Evolutionary conservation across 306 rosid species (phyloP).

Genomic region (Erythrophleum fordii): DNA sequence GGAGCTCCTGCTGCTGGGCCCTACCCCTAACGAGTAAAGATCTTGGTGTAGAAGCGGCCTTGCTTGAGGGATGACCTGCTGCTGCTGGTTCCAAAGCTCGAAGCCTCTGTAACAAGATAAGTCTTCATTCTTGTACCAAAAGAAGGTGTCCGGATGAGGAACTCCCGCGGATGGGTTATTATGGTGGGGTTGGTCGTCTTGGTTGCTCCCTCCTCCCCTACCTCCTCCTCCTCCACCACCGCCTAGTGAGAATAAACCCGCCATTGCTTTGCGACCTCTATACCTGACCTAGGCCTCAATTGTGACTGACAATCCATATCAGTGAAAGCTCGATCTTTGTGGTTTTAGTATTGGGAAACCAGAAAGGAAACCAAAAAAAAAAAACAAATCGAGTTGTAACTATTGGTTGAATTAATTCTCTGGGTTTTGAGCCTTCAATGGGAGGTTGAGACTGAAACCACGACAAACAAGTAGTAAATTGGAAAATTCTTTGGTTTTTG

Average conservation of each 20-base stretch:
- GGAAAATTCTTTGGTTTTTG: conserved; percentile 21
- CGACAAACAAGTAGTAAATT: conserved; percentile 1
- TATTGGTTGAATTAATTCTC: conserved; percentile 37
- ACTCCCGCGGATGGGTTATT: conserved; percentile 45
- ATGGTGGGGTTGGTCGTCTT: conserved; percentile 33
- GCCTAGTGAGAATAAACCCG: conserved; percentile 90
- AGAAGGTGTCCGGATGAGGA: conserved; percentile 55
- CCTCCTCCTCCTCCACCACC: conserved; percentile 47
- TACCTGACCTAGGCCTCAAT: conserved; percentile 50
- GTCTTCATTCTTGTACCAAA: conserved; percentile 68
- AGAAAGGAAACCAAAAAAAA: conserved; percentile 3
- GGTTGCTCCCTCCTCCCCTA: conserved; percentile 38
- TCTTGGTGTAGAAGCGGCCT: conserved; percentile 61
- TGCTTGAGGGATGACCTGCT: conserved; percentile 45
- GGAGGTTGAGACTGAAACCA: background rate
- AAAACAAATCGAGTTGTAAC: background rate
- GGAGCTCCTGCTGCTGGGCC: conserved; percentile 57
- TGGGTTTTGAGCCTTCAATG: conserved; percentile 26
- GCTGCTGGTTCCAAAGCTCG: conserved; percentile 79
- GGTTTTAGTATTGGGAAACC: background rate
- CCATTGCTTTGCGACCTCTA: conserved; percentile 55
- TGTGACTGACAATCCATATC: conserved; percentile 81
- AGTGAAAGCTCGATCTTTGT: conserved; percentile 41
- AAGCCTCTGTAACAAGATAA: conserved; percentile 63
- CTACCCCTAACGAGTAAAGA: conserved; percentile 75